A percentile compares a stretch with the other conserved stretches of the same genome.
Conservation (phyloP, 1,284 basidiomycete genomes). For the Fomitopsis schrenkii region DNA sequence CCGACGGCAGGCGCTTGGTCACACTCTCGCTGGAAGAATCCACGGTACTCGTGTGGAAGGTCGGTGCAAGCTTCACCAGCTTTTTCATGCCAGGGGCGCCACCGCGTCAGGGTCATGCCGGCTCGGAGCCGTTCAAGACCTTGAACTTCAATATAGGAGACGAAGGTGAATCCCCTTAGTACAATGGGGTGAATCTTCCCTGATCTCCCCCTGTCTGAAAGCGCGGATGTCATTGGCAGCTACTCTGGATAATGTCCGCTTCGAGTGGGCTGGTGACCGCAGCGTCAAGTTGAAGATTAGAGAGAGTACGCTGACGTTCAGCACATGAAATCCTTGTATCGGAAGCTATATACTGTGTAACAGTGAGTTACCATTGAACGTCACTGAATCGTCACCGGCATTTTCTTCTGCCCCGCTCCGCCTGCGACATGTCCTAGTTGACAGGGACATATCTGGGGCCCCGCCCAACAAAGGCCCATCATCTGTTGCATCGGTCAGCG, state of each 20-base stretch:
- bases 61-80: slow-evolving; percentile 80
- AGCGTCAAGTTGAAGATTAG: slow-evolving; percentile 80
- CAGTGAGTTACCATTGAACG: too few species aligned
- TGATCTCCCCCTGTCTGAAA: slow-evolving; percentile 21
- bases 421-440: too few species aligned
- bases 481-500: too few species aligned
- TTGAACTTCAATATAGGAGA: slow-evolving; percentile 72
- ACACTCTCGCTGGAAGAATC: slow-evolving; percentile 86
- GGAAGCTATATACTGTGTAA: too few species aligned
- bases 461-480: too few species aligned
- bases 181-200: too few species aligned
- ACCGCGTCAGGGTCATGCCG: slow-evolving; percentile 81
- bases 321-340: slow-evolving; percentile 41
- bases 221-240: slow-evolving; percentile 69
- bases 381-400: too few species aligned
- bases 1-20: slow-evolving; percentile 87
- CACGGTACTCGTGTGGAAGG: slow-evolving; percentile 84
- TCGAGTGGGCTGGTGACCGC: slow-evolving; percentile 82
- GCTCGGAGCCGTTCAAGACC: slow-evolving; percentile 82
- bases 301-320: slow-evolving; percentile 80
- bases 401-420: too few species aligned
- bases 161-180: slow-evolving; percentile 39
- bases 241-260: slow-evolving; percentile 69
- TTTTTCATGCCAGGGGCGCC: slow-evolving; percentile 91
- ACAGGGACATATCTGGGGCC: too few species aligned